Evolutionary conservation across 2,329 filamentous ascomycete species (phyloP).

Genomic region (Daldinia sp.): DNA sequence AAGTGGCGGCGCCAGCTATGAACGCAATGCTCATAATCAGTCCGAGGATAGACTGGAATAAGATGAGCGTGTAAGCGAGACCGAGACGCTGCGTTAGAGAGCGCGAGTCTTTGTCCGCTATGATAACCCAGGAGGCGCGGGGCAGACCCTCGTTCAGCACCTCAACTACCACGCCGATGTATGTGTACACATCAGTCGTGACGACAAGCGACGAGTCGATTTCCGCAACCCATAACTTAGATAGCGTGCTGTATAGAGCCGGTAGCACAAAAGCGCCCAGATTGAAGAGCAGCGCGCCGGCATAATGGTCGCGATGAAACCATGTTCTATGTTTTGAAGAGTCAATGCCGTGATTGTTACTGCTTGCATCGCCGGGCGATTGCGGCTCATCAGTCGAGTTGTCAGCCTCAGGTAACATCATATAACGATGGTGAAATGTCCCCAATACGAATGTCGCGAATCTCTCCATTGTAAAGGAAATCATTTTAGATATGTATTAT

Average conservation of each 20-base stretch:
- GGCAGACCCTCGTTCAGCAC: slow-evolving; percentile 80
- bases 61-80: slow-evolving; percentile 72
- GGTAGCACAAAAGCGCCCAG: slow-evolving; percentile 71
- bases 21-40: slow-evolving; percentile 71
- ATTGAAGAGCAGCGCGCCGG: slow-evolving; percentile 72
- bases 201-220: slow-evolving; percentile 73
- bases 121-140: slow-evolving; percentile 74
- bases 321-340: background rate
- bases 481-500: background rate
- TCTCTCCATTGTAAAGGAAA: slow-evolving; percentile 8
- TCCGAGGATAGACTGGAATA: slow-evolving; percentile 70
- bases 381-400: slow-evolving; percentile 7
- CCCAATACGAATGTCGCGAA: background rate
- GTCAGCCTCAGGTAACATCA: slow-evolving; percentile 36
- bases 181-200: slow-evolving; percentile 76
- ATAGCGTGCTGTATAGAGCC: slow-evolving; percentile 74
- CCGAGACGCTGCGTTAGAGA: slow-evolving; percentile 63
- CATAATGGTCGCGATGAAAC: slow-evolving; percentile 56
- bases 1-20: slow-evolving; percentile 62
- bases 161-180: slow-evolving; percentile 74
- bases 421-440: slow-evolving; percentile 25
- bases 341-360: background rate
- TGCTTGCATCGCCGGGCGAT: slow-evolving; percentile 3
- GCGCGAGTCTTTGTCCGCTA: slow-evolving; percentile 72
- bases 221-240: slow-evolving; percentile 77